phyloP scores from a whole-genome alignment of 2,329 filamentous ascomycete genomes.

The Cytospora piceicola region DNA sequence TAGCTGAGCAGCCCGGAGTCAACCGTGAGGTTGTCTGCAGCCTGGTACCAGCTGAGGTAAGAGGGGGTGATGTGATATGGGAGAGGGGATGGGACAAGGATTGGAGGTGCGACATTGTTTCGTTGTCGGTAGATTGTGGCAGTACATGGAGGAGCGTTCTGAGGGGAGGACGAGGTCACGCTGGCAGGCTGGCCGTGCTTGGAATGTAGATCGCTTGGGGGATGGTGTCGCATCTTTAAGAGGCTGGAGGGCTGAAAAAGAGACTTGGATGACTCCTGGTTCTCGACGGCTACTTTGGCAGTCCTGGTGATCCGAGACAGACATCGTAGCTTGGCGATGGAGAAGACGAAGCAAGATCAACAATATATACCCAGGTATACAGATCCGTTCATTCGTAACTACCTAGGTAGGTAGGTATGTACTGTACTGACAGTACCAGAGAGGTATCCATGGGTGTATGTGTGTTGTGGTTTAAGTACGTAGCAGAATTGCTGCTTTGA shows the following conservation, averaged over 20 bases:
- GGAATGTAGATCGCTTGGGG: not conserved
- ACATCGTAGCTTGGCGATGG: not conserved
- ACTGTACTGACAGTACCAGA: too few species aligned
- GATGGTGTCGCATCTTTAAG: not conserved
- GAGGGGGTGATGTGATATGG: too few species aligned
- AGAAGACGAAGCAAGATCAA: not conserved
- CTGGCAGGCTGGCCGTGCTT: not conserved
- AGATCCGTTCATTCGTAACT: not conserved
- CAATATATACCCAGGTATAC: not conserved
- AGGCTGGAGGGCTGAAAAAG: not conserved
- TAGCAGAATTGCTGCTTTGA: too few species aligned
- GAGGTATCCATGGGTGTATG: too few species aligned
- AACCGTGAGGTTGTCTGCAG: not conserved
- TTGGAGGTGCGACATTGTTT: not conserved
- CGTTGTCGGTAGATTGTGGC: not conserved
- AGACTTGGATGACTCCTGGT: not conserved
- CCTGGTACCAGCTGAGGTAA: not conserved
- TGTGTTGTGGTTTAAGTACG: too few species aligned
- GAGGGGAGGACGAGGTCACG: constrained; percentile 1
- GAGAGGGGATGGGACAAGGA: not conserved
- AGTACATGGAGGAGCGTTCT: not conserved
- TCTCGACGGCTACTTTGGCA: too few species aligned
- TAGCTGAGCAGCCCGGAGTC: not conserved
- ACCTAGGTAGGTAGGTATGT: too few species aligned
- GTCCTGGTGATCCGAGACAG: not conserved